Percentiles rank a stretch among this genome's conserved stretches.
These are phyloP conservation scores for Dillenia suffruticosa DNA, from an alignment of 164 flowering plant species.

Conservation along the genomic window DNA sequence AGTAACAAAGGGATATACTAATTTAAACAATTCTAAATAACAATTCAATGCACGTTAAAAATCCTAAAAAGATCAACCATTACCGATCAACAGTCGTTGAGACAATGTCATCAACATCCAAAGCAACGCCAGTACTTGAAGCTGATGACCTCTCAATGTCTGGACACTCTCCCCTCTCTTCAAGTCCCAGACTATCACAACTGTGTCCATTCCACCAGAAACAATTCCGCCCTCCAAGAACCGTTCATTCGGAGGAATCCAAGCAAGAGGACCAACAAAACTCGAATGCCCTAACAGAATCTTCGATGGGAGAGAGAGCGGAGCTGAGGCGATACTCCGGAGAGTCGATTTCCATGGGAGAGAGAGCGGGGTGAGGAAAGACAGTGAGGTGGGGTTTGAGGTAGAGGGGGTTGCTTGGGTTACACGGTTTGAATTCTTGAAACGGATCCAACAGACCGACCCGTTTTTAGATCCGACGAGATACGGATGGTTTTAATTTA, in stretches of 20 bases:
- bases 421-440: too few relatives aligned
- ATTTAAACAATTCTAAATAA: too few relatives aligned
- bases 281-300: slow-evolving; percentile 81
- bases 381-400: too few relatives aligned
- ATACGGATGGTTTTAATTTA: too few relatives aligned
- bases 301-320: slow-evolving; percentile 25
- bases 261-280: slow-evolving; percentile 90
- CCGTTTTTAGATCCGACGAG: too few relatives aligned
- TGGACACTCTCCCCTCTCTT: slow-evolving; percentile 58
- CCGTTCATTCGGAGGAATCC: slow-evolving; percentile 67
- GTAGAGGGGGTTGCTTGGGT: too few relatives aligned
- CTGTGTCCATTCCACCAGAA: slow-evolving; percentile 96
- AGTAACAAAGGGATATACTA: too few relatives aligned
- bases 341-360: slow-evolving; percentile 47
- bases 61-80: background rate
- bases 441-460: too few relatives aligned
- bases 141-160: slow-evolving; percentile 71
- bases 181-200: slow-evolving; percentile 81
- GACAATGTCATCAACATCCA: slow-evolving; percentile 61
- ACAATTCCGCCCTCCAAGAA: slow-evolving; percentile 78
- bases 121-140: slow-evolving; percentile 79
- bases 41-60: too few relatives aligned
- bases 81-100: slow-evolving; percentile 88
- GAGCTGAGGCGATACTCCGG: slow-evolving; percentile 43
- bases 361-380: too few relatives aligned